Evolutionary conservation across 352 stramenopile genomes (phyloP).

Genomic region (Saprolegnia parasitica): DNA sequence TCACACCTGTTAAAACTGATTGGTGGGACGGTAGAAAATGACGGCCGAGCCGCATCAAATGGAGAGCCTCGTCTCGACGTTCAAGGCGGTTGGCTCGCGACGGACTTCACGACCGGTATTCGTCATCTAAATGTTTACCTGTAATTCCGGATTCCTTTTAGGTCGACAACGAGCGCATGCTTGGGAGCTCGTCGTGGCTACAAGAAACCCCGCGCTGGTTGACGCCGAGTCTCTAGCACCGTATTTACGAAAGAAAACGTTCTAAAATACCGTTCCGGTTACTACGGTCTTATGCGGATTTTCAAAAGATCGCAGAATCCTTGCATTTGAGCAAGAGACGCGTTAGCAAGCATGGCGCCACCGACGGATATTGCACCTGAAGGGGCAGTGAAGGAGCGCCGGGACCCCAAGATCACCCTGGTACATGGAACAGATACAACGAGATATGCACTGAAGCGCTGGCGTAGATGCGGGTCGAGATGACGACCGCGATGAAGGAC

Average conservation of each 20-base stretch:
- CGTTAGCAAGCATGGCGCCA: background rate
- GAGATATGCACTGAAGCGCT: background rate
- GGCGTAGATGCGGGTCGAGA: constrained; percentile 45
- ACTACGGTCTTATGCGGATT: background rate
- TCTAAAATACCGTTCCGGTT: background rate
- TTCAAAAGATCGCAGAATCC: background rate
- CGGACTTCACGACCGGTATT: background rate
- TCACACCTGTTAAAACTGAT: background rate
- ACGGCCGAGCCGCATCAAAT: constrained; percentile 7
- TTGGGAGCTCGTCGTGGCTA: background rate
- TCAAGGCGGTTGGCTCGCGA: background rate
- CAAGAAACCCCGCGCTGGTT: constrained; percentile 5
- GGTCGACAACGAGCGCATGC: background rate
- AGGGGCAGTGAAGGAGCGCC: constrained; percentile 11
- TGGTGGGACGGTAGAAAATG: background rate
- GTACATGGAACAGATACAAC: background rate
- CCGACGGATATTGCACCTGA: background rate
- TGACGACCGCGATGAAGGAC: constrained; percentile 65
- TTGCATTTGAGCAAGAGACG: too few species aligned
- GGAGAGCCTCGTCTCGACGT: constrained; percentile 11
- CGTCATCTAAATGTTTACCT: background rate
- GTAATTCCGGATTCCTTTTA: background rate
- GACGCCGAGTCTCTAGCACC: background rate
- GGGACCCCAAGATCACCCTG: constrained; percentile 23
- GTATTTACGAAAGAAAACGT: background rate